Conservation (phyloP, 1,284 basidiomycete genomes). For the Leccinum fuscescens region DNA sequence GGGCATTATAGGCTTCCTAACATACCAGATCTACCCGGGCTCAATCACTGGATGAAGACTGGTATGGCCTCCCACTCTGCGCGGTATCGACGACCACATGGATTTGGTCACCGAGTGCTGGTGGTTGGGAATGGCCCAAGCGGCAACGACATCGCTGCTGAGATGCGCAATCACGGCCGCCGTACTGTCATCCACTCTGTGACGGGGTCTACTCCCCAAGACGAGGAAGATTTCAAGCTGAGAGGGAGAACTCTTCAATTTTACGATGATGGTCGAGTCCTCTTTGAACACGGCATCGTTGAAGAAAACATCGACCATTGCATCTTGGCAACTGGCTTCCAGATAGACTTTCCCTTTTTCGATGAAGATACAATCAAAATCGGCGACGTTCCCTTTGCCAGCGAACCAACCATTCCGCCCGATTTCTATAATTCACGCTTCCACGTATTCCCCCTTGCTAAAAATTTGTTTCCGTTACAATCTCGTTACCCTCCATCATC, state of each 20-base stretch:
- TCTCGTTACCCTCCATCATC: slow-evolving; percentile 47
- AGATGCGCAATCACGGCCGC: slow-evolving; percentile 46
- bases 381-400: slow-evolving; percentile 34
- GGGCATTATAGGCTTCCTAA: slow-evolving; percentile 69
- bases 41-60: slow-evolving; percentile 52
- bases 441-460: slow-evolving; percentile 62
- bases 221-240: slow-evolving; percentile 40
- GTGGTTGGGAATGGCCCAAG: slow-evolving; percentile 73
- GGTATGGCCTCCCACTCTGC: slow-evolving; percentile 59
- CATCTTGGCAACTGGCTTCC: slow-evolving; percentile 75
- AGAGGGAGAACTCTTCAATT: slow-evolving; percentile 47
- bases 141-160: slow-evolving; percentile 60
- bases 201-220: slow-evolving; percentile 33
- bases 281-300: slow-evolving; percentile 57
- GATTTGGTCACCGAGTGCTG: slow-evolving; percentile 50
- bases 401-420: slow-evolving; percentile 46
- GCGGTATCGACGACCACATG: slow-evolving; percentile 60
- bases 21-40: slow-evolving; percentile 56
- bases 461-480: slow-evolving; percentile 51
- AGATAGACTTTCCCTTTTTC: slow-evolving; percentile 63
- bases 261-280: slow-evolving; percentile 44
- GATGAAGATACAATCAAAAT: slow-evolving; percentile 32
- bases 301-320: slow-evolving; percentile 58
- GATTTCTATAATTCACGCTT: slow-evolving; percentile 61
- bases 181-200: slow-evolving; percentile 57